Percentiles rank a stretch among this genome's conserved stretches.
Evolutionary conservation across 768 basidiomycete species (phyloP).

Genomic region (Fibroporia radiculosa): DNA sequence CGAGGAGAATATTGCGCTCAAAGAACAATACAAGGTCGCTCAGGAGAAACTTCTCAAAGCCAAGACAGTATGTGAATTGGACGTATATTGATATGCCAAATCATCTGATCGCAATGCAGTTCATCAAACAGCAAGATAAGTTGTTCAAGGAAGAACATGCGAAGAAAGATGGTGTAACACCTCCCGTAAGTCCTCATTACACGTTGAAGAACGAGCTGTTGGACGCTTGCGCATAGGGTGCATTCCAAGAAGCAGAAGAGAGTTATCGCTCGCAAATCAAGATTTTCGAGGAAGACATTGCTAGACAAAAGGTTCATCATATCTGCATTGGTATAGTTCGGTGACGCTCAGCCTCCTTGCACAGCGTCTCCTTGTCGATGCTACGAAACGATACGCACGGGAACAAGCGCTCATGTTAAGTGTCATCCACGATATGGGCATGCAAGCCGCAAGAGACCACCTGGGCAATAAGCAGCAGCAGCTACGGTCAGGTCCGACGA

Average conservation of each 20-base stretch:
- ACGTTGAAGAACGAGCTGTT: neutral
- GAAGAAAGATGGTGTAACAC: constrained; percentile 36
- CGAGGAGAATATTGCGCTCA: constrained; percentile 65
- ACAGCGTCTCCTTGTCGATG: constrained; percentile 42
- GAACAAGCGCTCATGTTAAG: constrained; percentile 82
- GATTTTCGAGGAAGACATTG: constrained; percentile 27
- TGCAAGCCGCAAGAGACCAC: constrained; percentile 55
- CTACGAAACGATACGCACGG: constrained; percentile 51
- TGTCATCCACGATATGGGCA: constrained; percentile 63
- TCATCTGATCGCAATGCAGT: constrained; percentile 34
- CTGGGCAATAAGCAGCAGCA: constrained; percentile 40
- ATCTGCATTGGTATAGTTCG: neutral
- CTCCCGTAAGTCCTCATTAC: constrained; percentile 32
- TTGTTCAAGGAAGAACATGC: constrained; percentile 78
- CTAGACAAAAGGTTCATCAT: constrained; percentile 55
- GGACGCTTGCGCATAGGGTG: constrained; percentile 27
- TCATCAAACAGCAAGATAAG: constrained; percentile 89
- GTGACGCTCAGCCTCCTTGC: neutral
- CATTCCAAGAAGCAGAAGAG: constrained; percentile 68
- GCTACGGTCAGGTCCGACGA: constrained; percentile 41
- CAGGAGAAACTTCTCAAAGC: constrained; percentile 79
- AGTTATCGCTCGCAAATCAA: constrained; percentile 23
- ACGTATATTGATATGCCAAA: neutral
- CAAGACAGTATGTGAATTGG: constrained; percentile 50
- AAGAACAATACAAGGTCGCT: constrained; percentile 61